These are phyloP conservation scores for Ceratorhiza oryzae-sativae DNA, from an alignment of 1,284 basidiomycete species.

Conservation along the genomic window DNA sequence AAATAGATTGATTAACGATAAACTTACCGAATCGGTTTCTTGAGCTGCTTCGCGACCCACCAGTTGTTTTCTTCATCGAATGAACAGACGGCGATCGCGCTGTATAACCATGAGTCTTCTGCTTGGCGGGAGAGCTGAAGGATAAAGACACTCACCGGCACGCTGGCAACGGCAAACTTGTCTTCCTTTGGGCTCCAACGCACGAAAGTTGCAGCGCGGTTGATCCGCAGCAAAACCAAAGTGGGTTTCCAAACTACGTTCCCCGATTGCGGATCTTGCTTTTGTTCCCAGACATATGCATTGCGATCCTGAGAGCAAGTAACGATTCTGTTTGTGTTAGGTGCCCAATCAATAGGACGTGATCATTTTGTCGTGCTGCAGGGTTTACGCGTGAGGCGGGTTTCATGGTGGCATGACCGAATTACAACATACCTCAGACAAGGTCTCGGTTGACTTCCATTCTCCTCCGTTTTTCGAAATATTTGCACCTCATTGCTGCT, in stretches of 20 bases:
- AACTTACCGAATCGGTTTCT: constrained; percentile 84
- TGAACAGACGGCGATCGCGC: constrained; percentile 92
- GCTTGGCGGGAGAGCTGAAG: not conserved
- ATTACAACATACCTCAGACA: constrained; percentile 74
- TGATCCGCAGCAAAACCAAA: constrained; percentile 93
- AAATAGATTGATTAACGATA: not conserved
- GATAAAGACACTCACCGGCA: constrained; percentile 73
- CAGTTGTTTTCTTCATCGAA: constrained; percentile 98
- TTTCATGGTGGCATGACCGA: not conserved
- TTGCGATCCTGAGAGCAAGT: constrained; percentile 98
- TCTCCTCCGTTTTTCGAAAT: constrained; percentile 70
- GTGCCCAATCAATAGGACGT: constrained; percentile 99
- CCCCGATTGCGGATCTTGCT: constrained; percentile 73
- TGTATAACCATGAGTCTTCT: constrained; percentile 47
- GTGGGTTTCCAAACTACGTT: constrained; percentile 91
- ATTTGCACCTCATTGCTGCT: constrained; percentile 92
- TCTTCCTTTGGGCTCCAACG: constrained; percentile 98
- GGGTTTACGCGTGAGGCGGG: constrained; percentile 6
- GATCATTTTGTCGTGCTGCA: constrained; percentile 96
- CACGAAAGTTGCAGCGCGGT: constrained; percentile 94
- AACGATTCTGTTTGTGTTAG: constrained; percentile 94
- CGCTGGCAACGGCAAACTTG: constrained; percentile 98
- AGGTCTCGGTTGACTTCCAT: constrained; percentile 81
- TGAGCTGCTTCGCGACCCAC: constrained; percentile 98
- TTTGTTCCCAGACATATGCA: constrained; percentile 97